A percentile compares a stretch with the other conserved stretches of the same genome.
Conservation (phyloP, 2,329 filamentous ascomycete species). For the Botryotinia globosa region DNA sequence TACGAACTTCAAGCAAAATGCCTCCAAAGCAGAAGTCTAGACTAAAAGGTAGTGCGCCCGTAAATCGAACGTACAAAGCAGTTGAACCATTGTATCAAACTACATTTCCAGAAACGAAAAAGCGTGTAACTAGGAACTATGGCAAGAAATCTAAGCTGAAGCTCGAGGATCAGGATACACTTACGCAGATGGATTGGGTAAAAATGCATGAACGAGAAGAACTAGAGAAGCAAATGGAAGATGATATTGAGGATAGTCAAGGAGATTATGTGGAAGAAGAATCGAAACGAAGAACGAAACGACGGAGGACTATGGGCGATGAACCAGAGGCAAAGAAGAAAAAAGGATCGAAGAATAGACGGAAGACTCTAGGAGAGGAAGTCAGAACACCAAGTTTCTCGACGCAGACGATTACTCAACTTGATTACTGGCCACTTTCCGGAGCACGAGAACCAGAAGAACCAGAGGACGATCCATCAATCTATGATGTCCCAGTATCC, state of each 20-base stretch:
- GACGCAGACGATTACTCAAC: constrained; percentile 36
- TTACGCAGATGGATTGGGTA: constrained; percentile 36
- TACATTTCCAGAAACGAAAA: constrained; percentile 29
- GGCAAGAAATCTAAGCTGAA: constrained; percentile 27
- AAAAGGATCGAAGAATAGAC: constrained; percentile 25
- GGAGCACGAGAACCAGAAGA: not conserved
- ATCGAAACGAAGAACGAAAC: constrained; percentile 27
- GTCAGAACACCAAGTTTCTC: constrained; percentile 26
- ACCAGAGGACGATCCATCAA: constrained; percentile 21
- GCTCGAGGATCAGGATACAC: constrained; percentile 31
- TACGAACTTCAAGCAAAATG: constrained; percentile 14
- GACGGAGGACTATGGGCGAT: constrained; percentile 26
- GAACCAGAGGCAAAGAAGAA: constrained; percentile 2
- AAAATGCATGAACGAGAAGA: constrained; percentile 20
- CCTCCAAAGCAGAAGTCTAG: constrained; percentile 25
- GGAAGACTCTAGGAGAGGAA: constrained; percentile 30
- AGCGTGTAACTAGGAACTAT: constrained; percentile 29
- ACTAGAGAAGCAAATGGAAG: constrained; percentile 10
- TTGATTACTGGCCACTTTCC: constrained; percentile 29
- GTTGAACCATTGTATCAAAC: constrained; percentile 31
- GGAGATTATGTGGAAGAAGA: constrained; percentile 25
- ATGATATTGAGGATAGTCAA: constrained; percentile 25
- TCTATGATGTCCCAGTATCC: constrained; percentile 31
- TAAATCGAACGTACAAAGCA: constrained; percentile 33
- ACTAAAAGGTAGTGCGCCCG: constrained; percentile 27